A percentile compares a stretch with the other conserved stretches of the same genome.
These are phyloP conservation scores for Lolium perenne DNA, from an alignment of 176 grass and related monocot genomes.

Conservation along the genomic window DNA sequence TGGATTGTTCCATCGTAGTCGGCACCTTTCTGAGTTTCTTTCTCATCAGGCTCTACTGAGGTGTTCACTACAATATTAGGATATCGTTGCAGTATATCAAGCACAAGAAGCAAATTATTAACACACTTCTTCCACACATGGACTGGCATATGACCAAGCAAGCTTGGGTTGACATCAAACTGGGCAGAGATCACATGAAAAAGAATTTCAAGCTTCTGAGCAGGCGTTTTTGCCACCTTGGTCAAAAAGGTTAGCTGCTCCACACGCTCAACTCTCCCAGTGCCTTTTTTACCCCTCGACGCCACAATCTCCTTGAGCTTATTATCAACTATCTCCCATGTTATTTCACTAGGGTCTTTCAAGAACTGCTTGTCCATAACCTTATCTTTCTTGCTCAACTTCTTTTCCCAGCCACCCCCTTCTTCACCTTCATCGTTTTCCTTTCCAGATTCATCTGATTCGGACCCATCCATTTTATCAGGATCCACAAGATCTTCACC, in stretches of 20 bases:
- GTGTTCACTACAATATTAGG: slow-evolving; percentile 92
- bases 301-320: slow-evolving; percentile 93
- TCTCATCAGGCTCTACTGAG: slow-evolving; percentile 70
- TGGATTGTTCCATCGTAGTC: slow-evolving; percentile 74
- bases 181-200: slow-evolving; percentile 93
- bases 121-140: slow-evolving; percentile 95
- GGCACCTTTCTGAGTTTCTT: slow-evolving; percentile 79
- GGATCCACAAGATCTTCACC: slow-evolving; percentile 64
- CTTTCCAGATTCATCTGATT: slow-evolving; percentile 57
- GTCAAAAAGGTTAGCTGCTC: slow-evolving; percentile 94
- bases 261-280: slow-evolving; percentile 89
- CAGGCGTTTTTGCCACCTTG: slow-evolving; percentile 88
- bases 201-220: slow-evolving; percentile 92
- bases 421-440: slow-evolving; percentile 34
- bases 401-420: slow-evolving; percentile 55
- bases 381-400: slow-evolving; percentile 70
- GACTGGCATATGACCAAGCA: slow-evolving; percentile 94
- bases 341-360: slow-evolving; percentile 95
- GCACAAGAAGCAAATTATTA: slow-evolving; percentile 81
- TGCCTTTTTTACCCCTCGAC: slow-evolving; percentile 92
- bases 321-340: slow-evolving; percentile 92
- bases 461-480: slow-evolving; percentile 43
- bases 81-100: slow-evolving; percentile 92
- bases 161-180: slow-evolving; percentile 97
- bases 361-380: slow-evolving; percentile 83